These are phyloP conservation scores for Russula vinacea DNA, from an alignment of 768 basidiomycete genomes.

Conservation along the genomic window DNA sequence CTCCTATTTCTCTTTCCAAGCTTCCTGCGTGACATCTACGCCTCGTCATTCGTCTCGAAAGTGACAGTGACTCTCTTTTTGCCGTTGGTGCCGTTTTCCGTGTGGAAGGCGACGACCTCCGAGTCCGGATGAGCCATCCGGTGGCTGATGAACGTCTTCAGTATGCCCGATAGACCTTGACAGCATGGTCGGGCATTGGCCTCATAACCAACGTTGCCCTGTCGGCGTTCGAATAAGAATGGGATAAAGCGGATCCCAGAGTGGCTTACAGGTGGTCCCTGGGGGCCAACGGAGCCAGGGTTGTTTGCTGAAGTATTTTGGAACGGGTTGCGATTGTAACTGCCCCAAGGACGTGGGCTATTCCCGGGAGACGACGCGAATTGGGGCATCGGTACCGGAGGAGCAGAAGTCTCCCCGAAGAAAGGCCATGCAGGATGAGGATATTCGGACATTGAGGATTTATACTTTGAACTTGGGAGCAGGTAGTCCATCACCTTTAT, in stretches of 20 bases:
- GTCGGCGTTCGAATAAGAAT: not conserved
- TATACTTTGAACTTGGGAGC: not conserved
- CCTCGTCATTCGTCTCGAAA: not conserved
- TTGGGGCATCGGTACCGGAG: not conserved
- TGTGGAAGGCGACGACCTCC: not conserved
- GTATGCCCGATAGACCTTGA: not conserved
- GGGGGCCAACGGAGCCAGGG: not conserved
- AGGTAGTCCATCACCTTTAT: not conserved
- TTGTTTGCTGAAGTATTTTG: not conserved
- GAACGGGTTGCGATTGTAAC: not conserved
- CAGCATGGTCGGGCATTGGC: not conserved
- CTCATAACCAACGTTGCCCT: not conserved
- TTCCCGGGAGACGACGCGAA: not conserved
- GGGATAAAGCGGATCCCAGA: not conserved
- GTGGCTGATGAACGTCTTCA: not conserved
- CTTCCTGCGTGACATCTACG: not conserved
- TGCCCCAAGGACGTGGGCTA: not conserved
- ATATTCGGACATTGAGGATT: conserved; percentile 6
- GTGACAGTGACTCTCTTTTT: conserved; percentile 2
- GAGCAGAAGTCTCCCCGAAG: not conserved
- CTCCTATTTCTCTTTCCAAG: not conserved
- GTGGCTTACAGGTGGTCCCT: not conserved
- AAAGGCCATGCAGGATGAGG: not conserved
- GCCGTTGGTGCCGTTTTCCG: not conserved
- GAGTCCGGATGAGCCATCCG: not conserved